Conservation (phyloP, 2,329 filamentous ascomycete species). For the Colletotrichum sp. region DNA sequence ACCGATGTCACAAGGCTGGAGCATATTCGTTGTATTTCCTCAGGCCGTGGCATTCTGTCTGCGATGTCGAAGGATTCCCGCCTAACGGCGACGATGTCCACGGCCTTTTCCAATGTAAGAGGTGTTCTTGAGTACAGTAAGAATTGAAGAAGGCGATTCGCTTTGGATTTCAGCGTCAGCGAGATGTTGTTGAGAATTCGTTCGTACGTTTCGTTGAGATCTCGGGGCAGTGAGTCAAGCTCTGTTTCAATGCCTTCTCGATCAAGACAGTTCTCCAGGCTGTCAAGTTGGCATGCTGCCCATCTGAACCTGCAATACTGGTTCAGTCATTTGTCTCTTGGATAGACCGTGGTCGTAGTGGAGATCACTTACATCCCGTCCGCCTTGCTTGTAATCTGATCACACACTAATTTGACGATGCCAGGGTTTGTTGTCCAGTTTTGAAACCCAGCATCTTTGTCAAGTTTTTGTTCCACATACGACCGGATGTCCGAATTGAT, state of each 20-base stretch:
- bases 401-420: background rate
- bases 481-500: background rate
- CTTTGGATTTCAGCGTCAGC: background rate
- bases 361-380: background rate
- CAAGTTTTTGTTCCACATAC: background rate
- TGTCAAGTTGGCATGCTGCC: background rate
- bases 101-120: background rate
- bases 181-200: background rate
- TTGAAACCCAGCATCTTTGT: background rate
- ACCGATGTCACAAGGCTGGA: background rate
- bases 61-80: background rate
- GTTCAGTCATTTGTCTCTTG: background rate
- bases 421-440: background rate
- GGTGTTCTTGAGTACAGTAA: background rate
- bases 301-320: background rate
- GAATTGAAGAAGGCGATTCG: background rate
- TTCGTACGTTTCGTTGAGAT: background rate
- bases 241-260: background rate
- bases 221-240: background rate
- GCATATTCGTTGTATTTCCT: background rate
- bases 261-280: background rate
- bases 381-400: background rate
- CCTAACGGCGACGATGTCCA: background rate
- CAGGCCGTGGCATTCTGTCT: background rate
- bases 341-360: no score